phyloP scores from a whole-genome alignment of 2,329 filamentous ascomycete species.

The Botrytis byssoidea region DNA sequence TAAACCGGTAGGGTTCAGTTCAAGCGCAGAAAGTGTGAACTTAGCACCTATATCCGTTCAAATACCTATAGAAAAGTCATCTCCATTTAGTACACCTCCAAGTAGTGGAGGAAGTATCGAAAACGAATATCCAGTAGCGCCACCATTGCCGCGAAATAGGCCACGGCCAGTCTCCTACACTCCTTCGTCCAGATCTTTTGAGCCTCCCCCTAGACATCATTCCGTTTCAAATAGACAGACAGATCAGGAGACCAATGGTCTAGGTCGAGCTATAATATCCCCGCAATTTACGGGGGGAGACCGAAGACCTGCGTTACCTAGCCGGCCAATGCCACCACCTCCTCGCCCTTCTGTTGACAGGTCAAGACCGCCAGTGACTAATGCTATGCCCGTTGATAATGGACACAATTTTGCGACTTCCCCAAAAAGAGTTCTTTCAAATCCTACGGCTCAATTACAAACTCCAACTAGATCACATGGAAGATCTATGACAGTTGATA shows the following conservation, averaged over 20 bases:
- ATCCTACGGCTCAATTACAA: constrained; percentile 47
- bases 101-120: constrained; percentile 63
- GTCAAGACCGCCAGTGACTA: constrained; percentile 26
- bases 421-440: constrained; percentile 49
- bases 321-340: constrained; percentile 32
- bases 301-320: constrained; percentile 49
- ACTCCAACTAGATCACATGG: constrained; percentile 46
- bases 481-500: constrained; percentile 52
- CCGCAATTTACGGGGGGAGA: constrained; percentile 46
- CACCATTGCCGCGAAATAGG: constrained; percentile 51
- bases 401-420: constrained; percentile 30
- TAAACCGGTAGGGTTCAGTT: constrained; percentile 35
- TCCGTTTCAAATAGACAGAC: constrained; percentile 46
- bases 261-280: constrained; percentile 41
- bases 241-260: constrained; percentile 45
- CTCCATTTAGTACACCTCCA: constrained; percentile 85
- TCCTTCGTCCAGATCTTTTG: constrained; percentile 42
- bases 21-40: constrained; percentile 38
- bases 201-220: constrained; percentile 55
- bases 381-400: constrained; percentile 16
- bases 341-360: constrained; percentile 35
- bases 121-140: constrained; percentile 48
- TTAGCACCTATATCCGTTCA: constrained; percentile 28
- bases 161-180: constrained; percentile 49
- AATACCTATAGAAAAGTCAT: constrained; percentile 45